These are phyloP conservation scores for Shiraia bambusicola DNA, from an alignment of 2,329 filamentous ascomycete species.

Conservation along the genomic window DNA sequence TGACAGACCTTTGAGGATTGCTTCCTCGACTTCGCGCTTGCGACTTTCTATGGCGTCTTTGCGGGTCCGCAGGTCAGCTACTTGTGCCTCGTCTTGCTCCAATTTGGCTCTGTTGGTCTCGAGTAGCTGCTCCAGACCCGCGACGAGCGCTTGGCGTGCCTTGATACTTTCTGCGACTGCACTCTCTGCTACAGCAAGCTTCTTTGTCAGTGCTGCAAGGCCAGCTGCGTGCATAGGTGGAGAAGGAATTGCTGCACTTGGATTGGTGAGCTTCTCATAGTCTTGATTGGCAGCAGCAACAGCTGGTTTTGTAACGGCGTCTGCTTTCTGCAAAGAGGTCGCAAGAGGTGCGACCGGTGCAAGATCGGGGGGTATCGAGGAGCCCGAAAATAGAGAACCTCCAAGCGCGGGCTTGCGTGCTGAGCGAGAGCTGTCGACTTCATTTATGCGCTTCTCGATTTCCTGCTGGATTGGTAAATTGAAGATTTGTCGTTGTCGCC, in stretches of 20 bases:
- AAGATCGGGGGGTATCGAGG: conserved; percentile 72
- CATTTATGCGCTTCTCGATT: conserved; percentile 76
- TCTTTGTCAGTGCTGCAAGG: conserved; percentile 85
- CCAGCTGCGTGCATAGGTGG: conserved; percentile 90
- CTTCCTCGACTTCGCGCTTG: conserved; percentile 86
- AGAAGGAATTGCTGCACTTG: conserved; percentile 67
- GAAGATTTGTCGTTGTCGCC: conserved; percentile 85
- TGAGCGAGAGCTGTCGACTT: conserved; percentile 58
- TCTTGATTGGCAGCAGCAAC: conserved; percentile 74
- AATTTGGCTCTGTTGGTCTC: conserved; percentile 71
- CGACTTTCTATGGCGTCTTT: conserved; percentile 74
- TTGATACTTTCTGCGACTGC: conserved; percentile 89
- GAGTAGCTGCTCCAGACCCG: conserved; percentile 79
- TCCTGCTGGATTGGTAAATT: conserved; percentile 75
- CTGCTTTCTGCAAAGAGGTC: conserved; percentile 71
- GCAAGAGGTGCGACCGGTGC: conserved; percentile 73
- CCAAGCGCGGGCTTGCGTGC: conserved; percentile 60
- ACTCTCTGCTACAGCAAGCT: conserved; percentile 81
- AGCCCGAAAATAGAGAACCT: conserved; percentile 69
- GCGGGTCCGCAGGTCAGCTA: conserved; percentile 64
- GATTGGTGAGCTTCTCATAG: conserved; percentile 79
- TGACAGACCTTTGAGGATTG: conserved; percentile 81
- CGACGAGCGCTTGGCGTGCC: conserved; percentile 74
- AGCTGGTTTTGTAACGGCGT: conserved; percentile 66
- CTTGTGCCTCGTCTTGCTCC: conserved; percentile 66